Evolutionary conservation across 768 basidiomycete species (phyloP).

Genomic region (Pleurotus giganteus): DNA sequence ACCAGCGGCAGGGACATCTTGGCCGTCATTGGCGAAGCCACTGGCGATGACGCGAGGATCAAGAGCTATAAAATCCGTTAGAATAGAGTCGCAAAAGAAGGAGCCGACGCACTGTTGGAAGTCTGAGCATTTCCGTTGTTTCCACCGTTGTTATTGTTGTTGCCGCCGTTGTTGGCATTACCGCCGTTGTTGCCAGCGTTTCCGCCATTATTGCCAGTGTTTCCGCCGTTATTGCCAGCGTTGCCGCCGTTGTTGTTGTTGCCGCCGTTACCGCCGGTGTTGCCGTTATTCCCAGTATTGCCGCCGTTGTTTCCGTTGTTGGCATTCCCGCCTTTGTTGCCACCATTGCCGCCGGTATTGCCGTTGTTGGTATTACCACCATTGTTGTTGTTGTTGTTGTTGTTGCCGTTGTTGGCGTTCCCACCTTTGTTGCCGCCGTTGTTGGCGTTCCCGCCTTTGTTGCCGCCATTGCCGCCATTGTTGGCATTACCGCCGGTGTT

Average conservation of each 20-base stretch:
- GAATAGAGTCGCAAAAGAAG: background rate
- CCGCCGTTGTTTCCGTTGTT: conserved; percentile 8
- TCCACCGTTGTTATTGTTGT: conserved; percentile 8
- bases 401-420: conserved; percentile 2
- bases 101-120: conserved; percentile 29
- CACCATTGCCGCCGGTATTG: conserved; percentile 11
- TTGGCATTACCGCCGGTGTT: conserved; percentile 9
- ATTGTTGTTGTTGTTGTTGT: conserved; percentile 1
- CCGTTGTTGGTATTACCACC: conserved; percentile 1
- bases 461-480: conserved; percentile 10
- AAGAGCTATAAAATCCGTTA: conserved; percentile 27
- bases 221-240: background rate
- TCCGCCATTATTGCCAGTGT: conserved; percentile 8
- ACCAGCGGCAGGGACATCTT: conserved; percentile 36
- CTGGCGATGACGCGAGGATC: conserved; percentile 37
- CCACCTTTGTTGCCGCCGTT: conserved; percentile 9
- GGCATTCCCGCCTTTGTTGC: conserved; percentile 9
- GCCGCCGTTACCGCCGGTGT: conserved; percentile 8
- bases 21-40: conserved; percentile 44
- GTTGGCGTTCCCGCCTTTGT: conserved; percentile 11
- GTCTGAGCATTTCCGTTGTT: conserved; percentile 31
- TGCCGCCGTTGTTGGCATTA: conserved; percentile 4
- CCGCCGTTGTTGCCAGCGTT: conserved; percentile 11
- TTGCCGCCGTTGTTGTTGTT: conserved; percentile 10
- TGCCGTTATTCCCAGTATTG: conserved; percentile 11